Evolutionary conservation across 2,329 filamentous ascomycete genomes (phyloP).

Genomic region (Xylariaceae sp.): DNA sequence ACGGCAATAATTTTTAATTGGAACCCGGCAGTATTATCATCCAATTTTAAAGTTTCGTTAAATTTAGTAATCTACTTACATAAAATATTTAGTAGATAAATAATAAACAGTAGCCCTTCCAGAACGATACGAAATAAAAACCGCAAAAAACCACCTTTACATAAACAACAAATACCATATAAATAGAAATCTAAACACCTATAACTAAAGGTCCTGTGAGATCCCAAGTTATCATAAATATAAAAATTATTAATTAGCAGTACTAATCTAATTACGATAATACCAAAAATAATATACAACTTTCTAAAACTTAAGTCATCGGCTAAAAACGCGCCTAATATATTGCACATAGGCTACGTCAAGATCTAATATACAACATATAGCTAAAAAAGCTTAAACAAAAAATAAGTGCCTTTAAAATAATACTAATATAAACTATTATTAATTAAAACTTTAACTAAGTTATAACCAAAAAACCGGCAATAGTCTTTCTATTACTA

Average conservation of each 20-base stretch:
- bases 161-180: neutral
- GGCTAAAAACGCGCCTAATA: neutral
- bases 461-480: neutral
- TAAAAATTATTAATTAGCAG: neutral
- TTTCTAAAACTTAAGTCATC: neutral
- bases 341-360: neutral
- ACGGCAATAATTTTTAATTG: neutral
- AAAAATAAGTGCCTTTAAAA: neutral
- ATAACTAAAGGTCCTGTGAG: neutral
- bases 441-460: neutral
- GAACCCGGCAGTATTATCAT: neutral
- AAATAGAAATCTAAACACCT: neutral
- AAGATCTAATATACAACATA: neutral
- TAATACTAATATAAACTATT: neutral
- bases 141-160: neutral
- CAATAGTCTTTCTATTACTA: neutral
- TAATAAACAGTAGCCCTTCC: neutral
- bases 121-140: neutral
- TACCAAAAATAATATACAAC: neutral
- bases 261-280: neutral
- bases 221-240: neutral
- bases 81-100: neutral
- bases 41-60: neutral
- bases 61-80: neutral
- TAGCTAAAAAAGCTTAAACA: neutral